phyloP scores from a whole-genome alignment of 345 rosid species.

The Salix koriyanagi region DNA sequence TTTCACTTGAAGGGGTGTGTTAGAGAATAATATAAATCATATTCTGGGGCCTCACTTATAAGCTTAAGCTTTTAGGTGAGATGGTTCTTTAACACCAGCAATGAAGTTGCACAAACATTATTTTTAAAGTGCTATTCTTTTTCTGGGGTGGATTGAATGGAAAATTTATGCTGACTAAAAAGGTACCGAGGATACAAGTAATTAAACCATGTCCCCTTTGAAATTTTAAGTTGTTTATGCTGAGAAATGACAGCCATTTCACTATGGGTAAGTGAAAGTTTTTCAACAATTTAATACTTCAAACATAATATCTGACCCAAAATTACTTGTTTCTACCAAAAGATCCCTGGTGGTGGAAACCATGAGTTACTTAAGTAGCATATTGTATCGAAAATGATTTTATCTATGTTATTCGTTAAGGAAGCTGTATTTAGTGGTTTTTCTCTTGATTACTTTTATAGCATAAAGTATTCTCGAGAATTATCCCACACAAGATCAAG shows the following conservation, averaged over 20 bases:
- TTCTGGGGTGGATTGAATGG: too few species aligned
- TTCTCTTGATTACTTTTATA: slow-evolving; percentile 5
- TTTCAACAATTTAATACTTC: not conserved
- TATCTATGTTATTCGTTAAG: not conserved
- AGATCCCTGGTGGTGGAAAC: not conserved
- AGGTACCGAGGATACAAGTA: not conserved
- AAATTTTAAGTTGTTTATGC: not conserved
- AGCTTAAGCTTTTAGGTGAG: too few species aligned
- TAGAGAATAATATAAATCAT: too few species aligned
- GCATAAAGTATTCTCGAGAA: slow-evolving; percentile 59
- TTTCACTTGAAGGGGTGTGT: too few species aligned
- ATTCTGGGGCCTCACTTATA: too few species aligned
- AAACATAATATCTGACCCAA: not conserved
- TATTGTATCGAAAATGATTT: not conserved
- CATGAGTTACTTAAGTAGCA: too few species aligned
- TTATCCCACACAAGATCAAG: slow-evolving; percentile 62
- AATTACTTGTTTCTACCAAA: not conserved
- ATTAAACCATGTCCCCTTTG: not conserved
- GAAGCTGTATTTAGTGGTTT: not conserved
- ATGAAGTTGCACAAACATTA: too few species aligned
- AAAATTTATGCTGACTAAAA: too few species aligned
- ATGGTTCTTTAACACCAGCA: too few species aligned
- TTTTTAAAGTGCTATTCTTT: too few species aligned
- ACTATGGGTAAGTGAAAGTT: not conserved
- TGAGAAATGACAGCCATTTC: not conserved